These are phyloP conservation scores for Pulchroboletus neoregius DNA, from an alignment of 1,284 basidiomycete genomes.

Conservation along the genomic window DNA sequence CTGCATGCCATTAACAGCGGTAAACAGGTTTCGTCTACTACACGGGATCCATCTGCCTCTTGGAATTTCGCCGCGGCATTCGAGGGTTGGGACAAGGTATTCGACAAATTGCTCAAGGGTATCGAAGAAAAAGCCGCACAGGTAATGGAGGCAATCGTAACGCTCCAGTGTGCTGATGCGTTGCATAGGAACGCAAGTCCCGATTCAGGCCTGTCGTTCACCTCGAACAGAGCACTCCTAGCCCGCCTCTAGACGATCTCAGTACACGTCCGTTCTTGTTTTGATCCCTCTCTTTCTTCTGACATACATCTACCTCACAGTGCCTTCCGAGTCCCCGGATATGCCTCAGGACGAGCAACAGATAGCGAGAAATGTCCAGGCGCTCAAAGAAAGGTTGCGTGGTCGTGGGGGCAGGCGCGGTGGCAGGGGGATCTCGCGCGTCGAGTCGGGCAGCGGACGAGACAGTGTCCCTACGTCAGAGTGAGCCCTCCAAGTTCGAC, in stretches of 20 bases:
- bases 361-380: conserved; percentile 90
- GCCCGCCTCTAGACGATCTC: conserved; percentile 57
- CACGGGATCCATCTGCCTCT: conserved; percentile 36
- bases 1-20: conserved; percentile 57
- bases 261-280: conserved; percentile 42
- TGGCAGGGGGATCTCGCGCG: conserved; percentile 48
- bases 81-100: conserved; percentile 78
- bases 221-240: conserved; percentile 38
- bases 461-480: conserved; percentile 64
- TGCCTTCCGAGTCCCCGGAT: conserved; percentile 56
- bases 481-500: conserved; percentile 50
- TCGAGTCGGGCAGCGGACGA: conserved; percentile 52
- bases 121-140: conserved; percentile 74
- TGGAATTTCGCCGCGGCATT: conserved; percentile 75
- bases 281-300: neutral
- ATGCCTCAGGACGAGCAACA: conserved; percentile 75
- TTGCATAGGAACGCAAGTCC: conserved; percentile 60
- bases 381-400: conserved; percentile 79
- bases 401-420: conserved; percentile 60
- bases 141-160: conserved; percentile 36
- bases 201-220: conserved; percentile 49
- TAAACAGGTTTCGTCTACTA: conserved; percentile 35
- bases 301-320: conserved; percentile 33
- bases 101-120: conserved; percentile 72
- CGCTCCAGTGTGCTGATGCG: conserved; percentile 3